phyloP scores from a whole-genome alignment of 1,284 basidiomycete species.

The Papiliotrema fonsecae region DNA sequence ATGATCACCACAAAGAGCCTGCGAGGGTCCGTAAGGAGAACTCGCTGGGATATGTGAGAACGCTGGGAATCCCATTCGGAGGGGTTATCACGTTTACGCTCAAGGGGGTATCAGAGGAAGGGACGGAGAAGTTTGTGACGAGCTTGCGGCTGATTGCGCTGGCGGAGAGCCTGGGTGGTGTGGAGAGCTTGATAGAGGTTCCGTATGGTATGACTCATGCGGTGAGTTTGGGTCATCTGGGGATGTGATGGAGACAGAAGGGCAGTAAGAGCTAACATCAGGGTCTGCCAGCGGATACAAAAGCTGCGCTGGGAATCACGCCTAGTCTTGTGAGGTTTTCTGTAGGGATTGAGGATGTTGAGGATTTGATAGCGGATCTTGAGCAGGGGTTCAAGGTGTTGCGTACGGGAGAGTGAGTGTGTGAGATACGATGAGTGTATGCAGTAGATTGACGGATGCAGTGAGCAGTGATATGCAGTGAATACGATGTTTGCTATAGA shows the following conservation, averaged over 20 bases:
- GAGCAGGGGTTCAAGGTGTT: slow-evolving; percentile 51
- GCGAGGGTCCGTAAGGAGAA: slow-evolving; percentile 24
- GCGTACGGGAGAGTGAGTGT: neutral
- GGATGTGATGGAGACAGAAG: too few species aligned
- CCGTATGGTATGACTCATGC: slow-evolving; percentile 71
- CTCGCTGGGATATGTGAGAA: slow-evolving; percentile 18
- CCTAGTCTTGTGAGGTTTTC: slow-evolving; percentile 75
- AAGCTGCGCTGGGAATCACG: slow-evolving; percentile 69
- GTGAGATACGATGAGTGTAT: neutral
- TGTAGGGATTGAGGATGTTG: slow-evolving; percentile 82
- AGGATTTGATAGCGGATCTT: slow-evolving; percentile 74
- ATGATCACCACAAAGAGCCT: slow-evolving; percentile 8
- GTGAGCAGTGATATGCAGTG: too few species aligned
- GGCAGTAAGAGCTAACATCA: too few species aligned
- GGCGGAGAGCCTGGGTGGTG: slow-evolving; percentile 86
- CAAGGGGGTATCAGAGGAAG: slow-evolving; percentile 50
- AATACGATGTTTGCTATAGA: too few species aligned
- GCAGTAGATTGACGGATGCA: neutral
- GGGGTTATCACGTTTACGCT: slow-evolving; percentile 57
- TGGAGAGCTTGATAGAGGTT: slow-evolving; percentile 82
- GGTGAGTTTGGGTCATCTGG: slow-evolving; percentile 10
- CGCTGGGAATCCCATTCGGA: slow-evolving; percentile 66
- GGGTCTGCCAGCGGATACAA: slow-evolving; percentile 65
- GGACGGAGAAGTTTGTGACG: slow-evolving; percentile 59
- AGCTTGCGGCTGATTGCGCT: slow-evolving; percentile 69